A percentile compares a stretch with the other conserved stretches of the same genome.
phyloP scores from a whole-genome alignment of 73 alveolate genomes.

The Tetrahymena malaccensis region DNA sequence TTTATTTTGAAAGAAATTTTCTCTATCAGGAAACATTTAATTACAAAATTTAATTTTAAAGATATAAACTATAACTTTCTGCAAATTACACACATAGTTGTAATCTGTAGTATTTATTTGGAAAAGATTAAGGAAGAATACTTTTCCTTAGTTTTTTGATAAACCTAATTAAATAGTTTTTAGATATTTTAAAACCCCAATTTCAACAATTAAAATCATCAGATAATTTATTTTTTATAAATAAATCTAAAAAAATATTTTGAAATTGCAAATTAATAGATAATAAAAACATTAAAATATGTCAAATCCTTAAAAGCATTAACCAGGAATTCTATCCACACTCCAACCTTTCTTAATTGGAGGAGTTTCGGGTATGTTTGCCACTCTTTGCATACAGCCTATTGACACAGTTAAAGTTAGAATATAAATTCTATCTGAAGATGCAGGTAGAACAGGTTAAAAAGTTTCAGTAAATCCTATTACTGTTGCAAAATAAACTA shows the following conservation, averaged over 20 bases:
- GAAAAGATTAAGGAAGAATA: too few species aligned
- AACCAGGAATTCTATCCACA: neutral
- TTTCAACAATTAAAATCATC: neutral
- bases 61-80: too few species aligned
- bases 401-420: slow-evolving; percentile 72
- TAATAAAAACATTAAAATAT: neutral
- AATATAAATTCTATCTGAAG: slow-evolving; percentile 57
- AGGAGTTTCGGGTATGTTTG: slow-evolving; percentile 79
- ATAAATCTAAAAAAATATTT: neutral
- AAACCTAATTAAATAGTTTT: too few species aligned
- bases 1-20: too few species aligned
- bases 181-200: too few species aligned
- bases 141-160: too few species aligned
- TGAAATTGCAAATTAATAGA: neutral
- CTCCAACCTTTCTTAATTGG: slow-evolving; percentile 64
- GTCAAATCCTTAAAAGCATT: neutral
- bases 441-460: slow-evolving; percentile 44
- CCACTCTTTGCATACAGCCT: slow-evolving; percentile 73
- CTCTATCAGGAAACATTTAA: too few species aligned
- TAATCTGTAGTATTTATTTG: too few species aligned
- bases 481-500: slow-evolving; percentile 54
- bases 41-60: too few species aligned
- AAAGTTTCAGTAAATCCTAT: slow-evolving; percentile 55
- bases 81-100: too few species aligned
- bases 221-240: too few species aligned